Percentiles rank a stretch among this genome's conserved stretches.
Evolutionary conservation across 768 basidiomycete species (phyloP).

Genomic region (Cystobasidium onofrii): DNA sequence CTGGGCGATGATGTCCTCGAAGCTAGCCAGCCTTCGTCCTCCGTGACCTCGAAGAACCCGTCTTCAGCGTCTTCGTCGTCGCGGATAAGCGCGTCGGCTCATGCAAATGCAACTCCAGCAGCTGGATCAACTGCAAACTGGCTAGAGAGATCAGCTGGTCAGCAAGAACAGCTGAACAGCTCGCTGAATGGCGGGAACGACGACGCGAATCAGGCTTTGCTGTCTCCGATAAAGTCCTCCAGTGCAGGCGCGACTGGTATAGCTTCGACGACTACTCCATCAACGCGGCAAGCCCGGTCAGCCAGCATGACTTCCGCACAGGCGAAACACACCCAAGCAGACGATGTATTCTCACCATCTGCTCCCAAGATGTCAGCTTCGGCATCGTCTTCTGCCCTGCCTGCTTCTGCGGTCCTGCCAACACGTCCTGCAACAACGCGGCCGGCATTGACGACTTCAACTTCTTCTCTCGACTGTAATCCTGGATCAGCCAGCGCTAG

Average conservation of each 20-base stretch:
- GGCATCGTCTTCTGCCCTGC: neutral
- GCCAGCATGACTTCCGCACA: neutral
- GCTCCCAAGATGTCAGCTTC: neutral
- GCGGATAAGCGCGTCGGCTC: neutral
- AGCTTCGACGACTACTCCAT: neutral
- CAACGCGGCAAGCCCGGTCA: neutral
- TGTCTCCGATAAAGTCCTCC: neutral
- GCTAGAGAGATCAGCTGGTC: neutral
- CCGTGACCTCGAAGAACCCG: neutral
- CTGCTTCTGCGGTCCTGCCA: neutral
- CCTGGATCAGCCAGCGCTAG: neutral
- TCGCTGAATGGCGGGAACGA: neutral
- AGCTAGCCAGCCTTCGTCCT: neutral
- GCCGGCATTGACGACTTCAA: neutral
- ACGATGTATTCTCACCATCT: neutral
- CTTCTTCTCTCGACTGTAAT: neutral
- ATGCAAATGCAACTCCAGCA: neutral
- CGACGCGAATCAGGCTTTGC: neutral
- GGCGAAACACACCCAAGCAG: neutral
- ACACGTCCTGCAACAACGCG: conserved; percentile 7
- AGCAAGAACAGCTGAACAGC: neutral
- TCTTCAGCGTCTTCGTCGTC: neutral
- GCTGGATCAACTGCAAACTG: neutral
- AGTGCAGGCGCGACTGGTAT: neutral
- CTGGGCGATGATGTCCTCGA: neutral